Percentiles rank a stretch among this genome's conserved stretches.
These are phyloP conservation scores for Brassica rapa DNA, from an alignment of 345 rosid genomes.

Conservation along the genomic window DNA sequence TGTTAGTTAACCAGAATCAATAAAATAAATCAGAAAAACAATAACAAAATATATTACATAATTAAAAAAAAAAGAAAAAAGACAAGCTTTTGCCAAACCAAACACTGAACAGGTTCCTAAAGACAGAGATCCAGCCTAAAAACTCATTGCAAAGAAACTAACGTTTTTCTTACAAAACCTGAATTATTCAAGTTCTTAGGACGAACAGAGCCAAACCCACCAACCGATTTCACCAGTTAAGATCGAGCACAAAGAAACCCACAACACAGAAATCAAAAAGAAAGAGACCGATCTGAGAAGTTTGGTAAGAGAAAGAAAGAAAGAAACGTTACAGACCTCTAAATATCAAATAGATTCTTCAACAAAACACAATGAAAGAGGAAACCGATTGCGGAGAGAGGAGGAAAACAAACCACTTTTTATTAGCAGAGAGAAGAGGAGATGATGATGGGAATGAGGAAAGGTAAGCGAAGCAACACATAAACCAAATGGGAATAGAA, in stretches of 20 bases:
- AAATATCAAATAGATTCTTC: constrained; percentile 9
- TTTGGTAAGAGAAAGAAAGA: constrained; percentile 26
- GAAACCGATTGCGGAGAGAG: constrained; percentile 35
- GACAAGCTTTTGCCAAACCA: constrained; percentile 6
- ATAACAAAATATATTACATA: background rate
- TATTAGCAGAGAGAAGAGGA: constrained; percentile 4
- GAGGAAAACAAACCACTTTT: constrained; percentile 23
- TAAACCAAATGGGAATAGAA: constrained; percentile 33
- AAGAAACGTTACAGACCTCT: constrained; percentile 9
- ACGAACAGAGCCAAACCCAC: constrained; percentile 24
- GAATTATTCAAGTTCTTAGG: background rate
- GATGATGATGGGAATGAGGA: constrained; percentile 31
- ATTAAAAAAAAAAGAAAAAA: background rate
- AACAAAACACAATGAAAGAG: constrained; percentile 18
- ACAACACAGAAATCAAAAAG: background rate
- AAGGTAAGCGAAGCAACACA: constrained; percentile 32
- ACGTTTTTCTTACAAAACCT: background rate
- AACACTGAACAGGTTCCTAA: constrained; percentile 13
- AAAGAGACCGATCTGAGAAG: constrained; percentile 27
- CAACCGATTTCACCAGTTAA: constrained; percentile 19
- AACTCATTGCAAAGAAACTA: constrained; percentile 5
- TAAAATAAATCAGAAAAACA: background rate
- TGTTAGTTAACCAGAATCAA: constrained; percentile 1
- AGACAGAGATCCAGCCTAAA: constrained; percentile 31
- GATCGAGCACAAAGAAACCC: background rate